Percentiles rank a stretch among this genome's conserved stretches.
Evolutionary conservation across 106 monocot genomes (phyloP).

Genomic region (Acanthochlamys bracteata): DNA sequence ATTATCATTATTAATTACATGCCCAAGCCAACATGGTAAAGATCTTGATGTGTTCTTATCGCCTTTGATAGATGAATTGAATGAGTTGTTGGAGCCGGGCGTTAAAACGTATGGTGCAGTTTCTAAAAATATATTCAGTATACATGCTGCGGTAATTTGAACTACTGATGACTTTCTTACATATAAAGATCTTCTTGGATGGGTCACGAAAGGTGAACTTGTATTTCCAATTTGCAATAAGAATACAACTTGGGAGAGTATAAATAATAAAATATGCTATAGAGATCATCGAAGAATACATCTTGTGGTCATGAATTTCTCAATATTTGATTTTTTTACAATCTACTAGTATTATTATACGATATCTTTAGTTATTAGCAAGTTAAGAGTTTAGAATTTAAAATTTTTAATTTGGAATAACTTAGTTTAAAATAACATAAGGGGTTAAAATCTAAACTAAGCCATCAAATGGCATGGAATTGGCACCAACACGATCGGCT

Average conservation of each 20-base stretch:
- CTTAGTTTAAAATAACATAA: too few species aligned
- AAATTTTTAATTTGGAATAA: too few species aligned
- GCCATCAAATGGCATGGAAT: too few species aligned
- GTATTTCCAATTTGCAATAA: slow-evolving; percentile 6
- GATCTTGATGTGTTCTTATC: slow-evolving; percentile 7
- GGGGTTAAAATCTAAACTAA: too few species aligned
- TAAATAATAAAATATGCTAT: slow-evolving; percentile 5
- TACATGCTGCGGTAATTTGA: slow-evolving; percentile 8
- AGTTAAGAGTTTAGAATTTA: too few species aligned
- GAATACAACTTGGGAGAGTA: not conserved
- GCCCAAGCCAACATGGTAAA: not conserved
- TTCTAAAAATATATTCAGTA: slow-evolving; percentile 2
- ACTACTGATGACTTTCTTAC: slow-evolving; percentile 11
- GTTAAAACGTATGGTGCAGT: slow-evolving; percentile 9
- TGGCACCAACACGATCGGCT: too few species aligned
- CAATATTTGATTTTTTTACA: too few species aligned
- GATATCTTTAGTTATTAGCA: too few species aligned
- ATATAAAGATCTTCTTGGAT: slow-evolving; percentile 12
- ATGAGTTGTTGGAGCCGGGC: not conserved
- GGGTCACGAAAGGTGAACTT: slow-evolving; percentile 12
- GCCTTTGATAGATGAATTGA: slow-evolving; percentile 10
- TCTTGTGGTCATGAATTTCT: not conserved
- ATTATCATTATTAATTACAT: not conserved
- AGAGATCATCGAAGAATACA: slow-evolving; percentile 1
- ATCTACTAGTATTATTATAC: too few species aligned